Conservation (phyloP, 345 rosid species). For the Geranium rotundifolium region DNA sequence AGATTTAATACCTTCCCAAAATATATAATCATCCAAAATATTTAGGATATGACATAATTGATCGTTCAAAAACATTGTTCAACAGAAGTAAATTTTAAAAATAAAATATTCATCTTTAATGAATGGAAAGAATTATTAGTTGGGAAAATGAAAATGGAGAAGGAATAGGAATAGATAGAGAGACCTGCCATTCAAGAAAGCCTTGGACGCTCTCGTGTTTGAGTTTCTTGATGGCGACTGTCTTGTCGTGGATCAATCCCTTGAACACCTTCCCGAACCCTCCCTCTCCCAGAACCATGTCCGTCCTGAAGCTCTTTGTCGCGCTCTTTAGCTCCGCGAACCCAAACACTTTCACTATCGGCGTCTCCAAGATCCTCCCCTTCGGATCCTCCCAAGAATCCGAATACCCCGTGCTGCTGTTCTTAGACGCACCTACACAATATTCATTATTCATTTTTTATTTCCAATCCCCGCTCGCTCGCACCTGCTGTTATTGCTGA, state of each 20-base stretch:
- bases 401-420: conserved; percentile 17
- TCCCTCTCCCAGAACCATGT: background rate
- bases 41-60: too few species aligned
- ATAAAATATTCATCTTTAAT: too few species aligned
- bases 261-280: conserved; percentile 4
- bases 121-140: too few species aligned
- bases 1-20: too few species aligned
- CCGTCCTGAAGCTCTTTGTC: background rate
- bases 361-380: conserved; percentile 21
- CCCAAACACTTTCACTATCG: conserved; percentile 5
- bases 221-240: background rate
- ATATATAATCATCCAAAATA: too few species aligned
- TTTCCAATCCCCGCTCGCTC: too few species aligned
- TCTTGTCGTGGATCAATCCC: conserved; percentile 2
- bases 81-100: too few species aligned
- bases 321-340: conserved; percentile 2
- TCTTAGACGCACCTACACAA: conserved; percentile 19
- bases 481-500: too few species aligned
- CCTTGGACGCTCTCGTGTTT: background rate
- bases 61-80: too few species aligned
- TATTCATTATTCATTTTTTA: too few species aligned
- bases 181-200: background rate
- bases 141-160: too few species aligned
- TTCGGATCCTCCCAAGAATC: conserved; percentile 30
- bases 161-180: too few species aligned